Evolutionary conservation across 768 basidiomycete genomes (phyloP), one percentile per base, ranked within the genome.

Genomic region (Chalciporus sphaerocephalus): DNA sequence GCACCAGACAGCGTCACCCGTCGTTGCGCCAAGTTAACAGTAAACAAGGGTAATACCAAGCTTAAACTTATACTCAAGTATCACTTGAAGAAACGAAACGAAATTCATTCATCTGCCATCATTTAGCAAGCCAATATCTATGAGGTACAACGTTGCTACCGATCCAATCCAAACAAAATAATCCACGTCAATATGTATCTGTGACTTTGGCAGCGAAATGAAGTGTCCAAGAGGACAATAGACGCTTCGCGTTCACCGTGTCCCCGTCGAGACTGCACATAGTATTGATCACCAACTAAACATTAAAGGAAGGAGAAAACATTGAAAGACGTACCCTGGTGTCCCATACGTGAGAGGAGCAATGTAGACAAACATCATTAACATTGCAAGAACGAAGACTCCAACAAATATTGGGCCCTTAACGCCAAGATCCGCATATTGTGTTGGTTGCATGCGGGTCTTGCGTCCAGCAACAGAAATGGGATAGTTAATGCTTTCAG

Each of bases 341-440:
- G 87, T 86, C 34, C 94, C 96, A 64, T 95, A 99, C 13, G 95
- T 97, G 57, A 99, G 70, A 33, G 96, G 95, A 12, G 87, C 79
- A 41, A 95, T 70, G 74, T 80, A 97, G 32, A 79, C 56, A 50
- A 87, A 85, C 70, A 85, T 71, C 18, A 71, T 66, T 39, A 91
- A 76, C 68, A 92, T 65, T 28, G 78, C 48, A 20, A 85, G 57
- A 33, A 74, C 69, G 60, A 85, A 87, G 11, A 76, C 59, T 4
- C 71, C 75, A 32, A 82, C 71, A 18, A 80, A 74, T 38, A 82
- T 60, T 22, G 91, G 80, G 2, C 89, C 93, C 51, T 87, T 85
- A 51, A 83, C 63, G 20, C 90, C 90, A 22, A 90, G 72, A 57
- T 92, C 89, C 0, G 87, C 79, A 52, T 78, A 85, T 56, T 81